Base-by-base conservation (phyloP, 257 asterid species). In the Jasminum sambac region DNA sequence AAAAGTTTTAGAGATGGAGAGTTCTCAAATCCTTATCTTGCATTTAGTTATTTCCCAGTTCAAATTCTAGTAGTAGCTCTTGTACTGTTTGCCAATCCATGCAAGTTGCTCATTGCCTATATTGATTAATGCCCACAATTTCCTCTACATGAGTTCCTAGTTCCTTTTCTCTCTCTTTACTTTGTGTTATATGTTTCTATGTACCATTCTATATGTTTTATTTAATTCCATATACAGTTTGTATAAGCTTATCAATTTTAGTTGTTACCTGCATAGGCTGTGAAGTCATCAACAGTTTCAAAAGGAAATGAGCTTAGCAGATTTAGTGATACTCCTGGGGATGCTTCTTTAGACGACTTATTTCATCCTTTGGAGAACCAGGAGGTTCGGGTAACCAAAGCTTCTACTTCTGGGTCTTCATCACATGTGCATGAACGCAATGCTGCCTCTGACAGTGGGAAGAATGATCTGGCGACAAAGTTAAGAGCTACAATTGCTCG, bases 251-350 rank as follows among this genome's bases (percentile, higher is more conserved):
- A 9, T 10, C 19, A 52, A 23, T 61, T 46, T 41, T 67, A 69
- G 41, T 72, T 73, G 41, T 80, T 67, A 39, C 63, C 78, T 73
- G 43, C 83, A 74, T 67, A 90, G 97, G 84, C 80, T 80, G 83
- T 84, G 69, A 88, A 85, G 86, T 83, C 84, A 75, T 74, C 89
- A 67, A 41, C 77, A 46, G 60, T 52, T 75, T 73, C 86, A 11
- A 84, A 84, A 72, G 90, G 80, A 69, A 85, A 86, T 63, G 99
- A 90, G 79, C 90, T 95, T 64, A 91, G 89, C 70, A 89, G 84
- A 79, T 95, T 91, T 81, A 91, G 98, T 84, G 98, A 95, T 74
- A 82, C 96, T 72, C 98, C 99, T 21, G 97, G 88, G 71, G 99
- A 95, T 80, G 94, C 98, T 69, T 87, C 92, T 66, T 81, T 88